A percentile compares a stretch with the other conserved stretches of the same genome.
Evolutionary conservation across 495 filamentous ascomycete species (phyloP).

Genomic region (Jackrogersella minutella): DNA sequence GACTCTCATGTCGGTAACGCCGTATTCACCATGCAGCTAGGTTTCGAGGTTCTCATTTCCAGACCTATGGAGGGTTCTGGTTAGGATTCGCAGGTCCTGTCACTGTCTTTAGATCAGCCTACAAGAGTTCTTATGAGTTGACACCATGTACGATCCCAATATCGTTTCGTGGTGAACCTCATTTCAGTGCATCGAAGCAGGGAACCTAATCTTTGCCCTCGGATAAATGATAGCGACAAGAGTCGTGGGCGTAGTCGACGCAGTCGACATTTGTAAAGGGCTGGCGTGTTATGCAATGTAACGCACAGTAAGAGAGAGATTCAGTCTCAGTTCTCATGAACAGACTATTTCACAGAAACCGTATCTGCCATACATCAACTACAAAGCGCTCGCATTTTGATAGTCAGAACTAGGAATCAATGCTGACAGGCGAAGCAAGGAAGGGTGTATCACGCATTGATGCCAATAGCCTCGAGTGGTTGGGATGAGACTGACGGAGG

Average conservation of each 20-base stretch:
- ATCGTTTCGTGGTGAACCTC: neutral
- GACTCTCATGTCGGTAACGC: conserved; percentile 11
- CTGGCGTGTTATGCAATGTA: neutral
- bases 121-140: conserved; percentile 3
- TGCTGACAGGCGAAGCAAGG: conserved; percentile 1
- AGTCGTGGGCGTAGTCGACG: neutral
- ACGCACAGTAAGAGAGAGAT: neutral
- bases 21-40: conserved; percentile 1
- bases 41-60: neutral
- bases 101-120: conserved; percentile 17
- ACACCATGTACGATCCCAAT: conserved; percentile 9
- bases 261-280: neutral
- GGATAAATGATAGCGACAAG: neutral
- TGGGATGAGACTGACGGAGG: neutral
- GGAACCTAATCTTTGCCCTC: neutral
- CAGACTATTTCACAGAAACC: neutral
- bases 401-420: neutral
- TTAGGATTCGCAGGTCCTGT: conserved; percentile 10
- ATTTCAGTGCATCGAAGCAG: neutral
- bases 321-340: neutral
- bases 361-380: neutral
- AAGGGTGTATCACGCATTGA: neutral
- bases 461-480: neutral
- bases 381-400: neutral
- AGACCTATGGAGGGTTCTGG: neutral